Conservation (phyloP, 2,329 filamentous ascomycete species). For the Akanthomyces muscarius region DNA sequence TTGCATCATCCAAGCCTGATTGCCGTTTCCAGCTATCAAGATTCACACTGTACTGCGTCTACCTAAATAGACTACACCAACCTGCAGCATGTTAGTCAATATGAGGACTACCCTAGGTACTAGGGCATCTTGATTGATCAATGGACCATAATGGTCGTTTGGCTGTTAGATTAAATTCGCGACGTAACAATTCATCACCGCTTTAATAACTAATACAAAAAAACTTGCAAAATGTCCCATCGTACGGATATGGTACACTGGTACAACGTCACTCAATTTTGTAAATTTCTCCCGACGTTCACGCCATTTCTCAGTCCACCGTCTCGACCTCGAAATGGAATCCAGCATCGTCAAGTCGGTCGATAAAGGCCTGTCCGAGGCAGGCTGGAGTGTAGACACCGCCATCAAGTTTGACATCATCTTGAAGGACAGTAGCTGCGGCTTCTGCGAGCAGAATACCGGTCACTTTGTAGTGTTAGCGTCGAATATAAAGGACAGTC, state of each 20-base stretch:
- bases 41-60: too few species aligned
- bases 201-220: not conserved
- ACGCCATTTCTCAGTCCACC: not conserved
- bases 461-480: constrained; percentile 51
- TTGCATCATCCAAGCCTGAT: too few species aligned
- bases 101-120: too few species aligned
- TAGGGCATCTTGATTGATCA: too few species aligned
- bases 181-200: not conserved
- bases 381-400: constrained; percentile 70
- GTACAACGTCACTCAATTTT: not conserved
- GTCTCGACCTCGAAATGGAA: constrained; percentile 57
- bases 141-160: too few species aligned
- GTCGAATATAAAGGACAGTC: not conserved
- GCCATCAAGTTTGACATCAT: constrained; percentile 56
- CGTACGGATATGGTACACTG: not conserved
- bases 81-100: too few species aligned
- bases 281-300: not conserved
- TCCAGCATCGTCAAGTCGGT: constrained; percentile 57
- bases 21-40: too few species aligned
- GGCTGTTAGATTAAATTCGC: not conserved
- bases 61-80: too few species aligned
- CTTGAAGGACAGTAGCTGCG: constrained; percentile 61
- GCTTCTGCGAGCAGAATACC: constrained; percentile 60
- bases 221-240: not conserved
- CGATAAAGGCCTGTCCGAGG: constrained; percentile 62